A percentile compares a stretch with the other conserved stretches of the same genome.
Evolutionary conservation across 2,329 filamentous ascomycete species (phyloP).

Genomic region (Fusarium incarnatum): DNA sequence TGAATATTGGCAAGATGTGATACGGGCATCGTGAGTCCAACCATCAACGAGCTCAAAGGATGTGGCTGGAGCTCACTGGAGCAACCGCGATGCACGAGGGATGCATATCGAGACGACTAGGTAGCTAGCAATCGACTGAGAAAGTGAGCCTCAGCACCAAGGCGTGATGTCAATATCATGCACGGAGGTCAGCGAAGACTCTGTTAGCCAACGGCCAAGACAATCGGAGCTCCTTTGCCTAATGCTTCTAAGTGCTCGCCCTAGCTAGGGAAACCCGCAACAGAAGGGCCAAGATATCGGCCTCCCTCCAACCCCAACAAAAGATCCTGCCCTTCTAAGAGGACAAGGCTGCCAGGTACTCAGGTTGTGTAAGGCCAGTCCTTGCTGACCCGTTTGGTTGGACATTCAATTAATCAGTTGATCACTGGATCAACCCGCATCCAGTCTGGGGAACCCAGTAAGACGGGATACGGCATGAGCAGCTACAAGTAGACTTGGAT

Average conservation of each 20-base stretch:
- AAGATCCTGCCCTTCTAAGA: slow-evolving; percentile 34
- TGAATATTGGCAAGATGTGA: slow-evolving; percentile 41
- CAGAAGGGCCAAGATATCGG: slow-evolving; percentile 39
- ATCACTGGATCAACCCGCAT: slow-evolving; percentile 31
- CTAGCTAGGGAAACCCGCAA: slow-evolving; percentile 37
- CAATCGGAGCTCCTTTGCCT: slow-evolving; percentile 27
- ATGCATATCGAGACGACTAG: slow-evolving; percentile 24
- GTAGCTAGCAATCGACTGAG: slow-evolving; percentile 18
- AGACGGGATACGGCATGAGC: slow-evolving; percentile 37
- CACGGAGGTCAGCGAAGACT: slow-evolving; percentile 39
- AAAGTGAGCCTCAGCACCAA: slow-evolving; percentile 17
- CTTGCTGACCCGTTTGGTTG: slow-evolving; percentile 8
- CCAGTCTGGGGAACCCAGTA: slow-evolving; percentile 16
- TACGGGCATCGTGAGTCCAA: slow-evolving; percentile 43
- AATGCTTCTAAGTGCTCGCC: slow-evolving; percentile 38
- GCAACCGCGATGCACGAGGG: slow-evolving; percentile 38
- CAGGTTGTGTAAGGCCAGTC: slow-evolving; percentile 28
- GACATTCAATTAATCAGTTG: slow-evolving; percentile 24
- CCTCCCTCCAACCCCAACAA: slow-evolving; percentile 39
- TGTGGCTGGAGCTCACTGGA: slow-evolving; percentile 49
- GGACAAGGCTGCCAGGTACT: slow-evolving; percentile 30
- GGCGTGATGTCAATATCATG: slow-evolving; percentile 45
- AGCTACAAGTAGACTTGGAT: slow-evolving; percentile 23
- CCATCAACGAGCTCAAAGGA: slow-evolving; percentile 32
- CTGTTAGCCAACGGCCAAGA: slow-evolving; percentile 24